Percentiles rank a stretch among this genome's conserved stretches.
Conservation (phyloP, 306 rosid species). For the Urtica urens region DNA sequence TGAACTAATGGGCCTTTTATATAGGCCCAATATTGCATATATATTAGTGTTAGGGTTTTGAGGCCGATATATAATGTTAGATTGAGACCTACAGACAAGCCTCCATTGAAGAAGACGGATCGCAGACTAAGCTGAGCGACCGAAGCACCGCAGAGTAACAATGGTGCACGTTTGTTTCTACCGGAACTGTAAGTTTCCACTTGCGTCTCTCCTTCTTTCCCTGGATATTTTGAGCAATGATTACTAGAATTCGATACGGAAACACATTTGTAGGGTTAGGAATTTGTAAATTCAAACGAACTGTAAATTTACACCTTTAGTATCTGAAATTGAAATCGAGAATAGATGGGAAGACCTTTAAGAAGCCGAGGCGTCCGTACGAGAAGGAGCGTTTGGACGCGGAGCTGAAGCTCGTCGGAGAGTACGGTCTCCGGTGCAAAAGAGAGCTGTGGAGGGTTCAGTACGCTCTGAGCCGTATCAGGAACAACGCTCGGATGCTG, state of each 20-base stretch:
- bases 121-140: not conserved
- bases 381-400: slow-evolving; percentile 44
- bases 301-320: too few species aligned
- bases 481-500: slow-evolving; percentile 35
- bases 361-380: slow-evolving; percentile 40
- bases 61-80: not conserved
- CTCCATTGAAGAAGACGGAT: not conserved
- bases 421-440: slow-evolving; percentile 36
- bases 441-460: slow-evolving; percentile 43
- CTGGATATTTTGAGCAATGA: not conserved
- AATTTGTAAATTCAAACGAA: too few species aligned
- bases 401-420: slow-evolving; percentile 37
- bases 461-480: slow-evolving; percentile 29
- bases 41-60: not conserved
- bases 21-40: not conserved
- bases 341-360: slow-evolving; percentile 40
- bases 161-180: slow-evolving; percentile 28
- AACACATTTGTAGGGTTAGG: not conserved
- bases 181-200: slow-evolving; percentile 20
- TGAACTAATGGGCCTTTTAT: too few species aligned
- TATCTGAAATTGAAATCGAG: too few species aligned
- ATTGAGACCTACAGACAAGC: not conserved
- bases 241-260: not conserved
- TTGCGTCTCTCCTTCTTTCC: not conserved
- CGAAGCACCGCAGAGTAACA: not conserved